Conservation (phyloP, 2,329 filamentous ascomycete species). For the Endocalyx cinctus region DNA sequence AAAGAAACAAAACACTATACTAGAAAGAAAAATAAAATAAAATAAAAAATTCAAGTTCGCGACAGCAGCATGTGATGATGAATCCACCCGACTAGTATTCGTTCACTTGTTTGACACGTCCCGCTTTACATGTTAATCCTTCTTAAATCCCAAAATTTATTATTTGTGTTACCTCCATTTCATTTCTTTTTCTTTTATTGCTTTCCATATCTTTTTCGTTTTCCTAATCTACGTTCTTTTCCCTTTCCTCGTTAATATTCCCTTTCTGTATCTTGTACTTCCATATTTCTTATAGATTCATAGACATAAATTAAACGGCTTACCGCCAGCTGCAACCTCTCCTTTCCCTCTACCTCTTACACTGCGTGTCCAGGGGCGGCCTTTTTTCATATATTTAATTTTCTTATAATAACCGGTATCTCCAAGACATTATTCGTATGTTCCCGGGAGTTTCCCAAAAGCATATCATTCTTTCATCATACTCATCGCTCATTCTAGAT, state of each 20-base stretch:
- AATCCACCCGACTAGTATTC: background rate
- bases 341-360: too few relatives aligned
- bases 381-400: too few relatives aligned
- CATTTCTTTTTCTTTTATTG: background rate
- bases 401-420: too few relatives aligned
- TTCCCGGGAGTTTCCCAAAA: too few relatives aligned
- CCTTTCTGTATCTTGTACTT: background rate
- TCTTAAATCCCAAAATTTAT: background rate
- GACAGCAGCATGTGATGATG: background rate
- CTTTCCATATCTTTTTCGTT: background rate
- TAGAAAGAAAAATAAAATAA: too few relatives aligned
- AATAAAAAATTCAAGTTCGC: too few relatives aligned
- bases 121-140: background rate
- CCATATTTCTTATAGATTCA: background rate
- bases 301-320: background rate
- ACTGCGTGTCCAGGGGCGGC: too few relatives aligned
- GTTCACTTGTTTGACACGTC: background rate
- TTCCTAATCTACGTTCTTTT: background rate
- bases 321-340: background rate
- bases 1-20: too few relatives aligned
- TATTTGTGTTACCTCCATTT: background rate
- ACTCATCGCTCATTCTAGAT: conserved; percentile 10
- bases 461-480: too few relatives aligned
- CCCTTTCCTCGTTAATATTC: too few relatives aligned
- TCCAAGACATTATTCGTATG: too few relatives aligned